Base-by-base conservation (phyloP, 352 stramenopile species). In the Phytophthora hybrid region DNA sequence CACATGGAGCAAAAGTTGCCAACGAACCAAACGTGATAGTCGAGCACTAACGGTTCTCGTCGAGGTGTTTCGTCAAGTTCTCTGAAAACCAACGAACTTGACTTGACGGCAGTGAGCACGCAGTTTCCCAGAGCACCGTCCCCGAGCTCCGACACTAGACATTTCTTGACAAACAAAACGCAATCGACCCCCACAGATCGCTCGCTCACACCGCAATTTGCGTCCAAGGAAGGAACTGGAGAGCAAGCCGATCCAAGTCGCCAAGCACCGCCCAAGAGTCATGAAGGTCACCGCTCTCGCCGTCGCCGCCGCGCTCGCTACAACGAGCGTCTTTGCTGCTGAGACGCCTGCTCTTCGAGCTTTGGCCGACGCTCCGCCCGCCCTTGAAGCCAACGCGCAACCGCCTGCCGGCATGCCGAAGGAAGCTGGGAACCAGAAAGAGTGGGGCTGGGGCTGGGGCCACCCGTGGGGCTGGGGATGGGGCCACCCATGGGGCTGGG, bases 251-350 rank as follows among this genome's bases (percentile, higher is more conserved):
- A 58, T 19, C 44, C 41, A 71, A 73, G 23, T 41, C 34, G 3
- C 34, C 34, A 41, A 41, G 34, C 11, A 41, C 34, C 34, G 34
- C n/a, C 51, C 34, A 69, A 69, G 39, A 72, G 23, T 18, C 13
- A 78, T 77, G 68, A 80, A 80, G 59, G 31, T 71, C 39, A 61
- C 68, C 16, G 39, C 63, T 60, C 37, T 80, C 52, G 59, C 39
- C 26, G 59, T 74, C 51, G 73, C 63, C 21, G 23, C 73, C 19
- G 59, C 56, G 13, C 37, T 80, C 63, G 63, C 63, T 44, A 66
- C 55, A 34, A 52, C 63, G 23, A 71, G 31, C 14, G 59, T 69
- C 16, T 31, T 62, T 51, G 68, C 73, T 4, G n/a, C 41, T 18
- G 63, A 80, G 3, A 34, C 41, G 6, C 73, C 59, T 14, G 59